These are phyloP conservation scores for Brettanomyces nanus DNA, from an alignment of 805 yeast species.

Conservation along the genomic window DNA sequence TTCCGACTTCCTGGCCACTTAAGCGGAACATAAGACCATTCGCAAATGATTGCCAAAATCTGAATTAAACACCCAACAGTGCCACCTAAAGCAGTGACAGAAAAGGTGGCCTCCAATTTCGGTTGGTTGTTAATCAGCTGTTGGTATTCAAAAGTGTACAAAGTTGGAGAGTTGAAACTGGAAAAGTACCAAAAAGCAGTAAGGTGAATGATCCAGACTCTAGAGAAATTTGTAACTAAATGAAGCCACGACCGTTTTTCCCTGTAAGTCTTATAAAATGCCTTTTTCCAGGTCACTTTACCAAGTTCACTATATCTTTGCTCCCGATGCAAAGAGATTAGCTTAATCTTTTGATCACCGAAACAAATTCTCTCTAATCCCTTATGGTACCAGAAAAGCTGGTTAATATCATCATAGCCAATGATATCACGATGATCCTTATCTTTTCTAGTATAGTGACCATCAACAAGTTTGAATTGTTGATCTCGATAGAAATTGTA, in stretches of 20 bases:
- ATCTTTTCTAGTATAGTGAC: slow-evolving; percentile 52
- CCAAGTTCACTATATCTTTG: slow-evolving; percentile 27
- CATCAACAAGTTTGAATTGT: slow-evolving; percentile 49
- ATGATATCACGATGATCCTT: slow-evolving; percentile 57
- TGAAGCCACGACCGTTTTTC: slow-evolving; percentile 46
- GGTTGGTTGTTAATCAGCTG: slow-evolving; percentile 37
- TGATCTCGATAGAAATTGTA: slow-evolving; percentile 60
- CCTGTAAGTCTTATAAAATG: slow-evolving; percentile 37
- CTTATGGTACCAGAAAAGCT: slow-evolving; percentile 39
- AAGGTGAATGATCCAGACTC: slow-evolving; percentile 47
- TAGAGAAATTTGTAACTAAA: slow-evolving; percentile 38
- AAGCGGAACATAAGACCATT: slow-evolving; percentile 37
- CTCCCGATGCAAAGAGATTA: slow-evolving; percentile 24
- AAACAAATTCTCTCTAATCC: slow-evolving; percentile 28
- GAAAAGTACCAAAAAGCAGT: slow-evolving; percentile 45
- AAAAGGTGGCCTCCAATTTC: slow-evolving; percentile 33
- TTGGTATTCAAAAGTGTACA: slow-evolving; percentile 36
- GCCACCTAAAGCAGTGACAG: slow-evolving; percentile 40
- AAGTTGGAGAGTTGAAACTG: slow-evolving; percentile 40
- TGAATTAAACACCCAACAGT: slow-evolving; percentile 34
- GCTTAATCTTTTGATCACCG: slow-evolving; percentile 23
- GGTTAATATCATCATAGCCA: slow-evolving; percentile 51
- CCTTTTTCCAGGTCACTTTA: slow-evolving; percentile 32
- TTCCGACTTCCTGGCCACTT: slow-evolving; percentile 40
- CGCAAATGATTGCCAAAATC: slow-evolving; percentile 33